Evolutionary conservation across 768 basidiomycete genomes (phyloP), one percentile per base, ranked within the genome.

Genomic region (Scleroderma citrinum): DNA sequence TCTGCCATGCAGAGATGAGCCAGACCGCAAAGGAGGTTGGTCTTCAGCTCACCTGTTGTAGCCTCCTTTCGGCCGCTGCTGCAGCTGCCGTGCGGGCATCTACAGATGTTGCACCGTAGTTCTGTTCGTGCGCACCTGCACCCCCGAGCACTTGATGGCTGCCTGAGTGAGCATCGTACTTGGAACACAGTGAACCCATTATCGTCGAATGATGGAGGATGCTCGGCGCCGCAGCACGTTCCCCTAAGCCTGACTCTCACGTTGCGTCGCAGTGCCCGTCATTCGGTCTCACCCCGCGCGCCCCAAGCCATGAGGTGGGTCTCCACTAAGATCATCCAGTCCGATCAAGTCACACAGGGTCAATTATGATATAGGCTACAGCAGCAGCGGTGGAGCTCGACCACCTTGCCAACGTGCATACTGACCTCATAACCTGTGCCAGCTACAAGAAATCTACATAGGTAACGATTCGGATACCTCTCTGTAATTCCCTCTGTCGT

Each of bases 121-220:
- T 51, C 26, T 40, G 59, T 40, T 26, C 50, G 45, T 8, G 67
- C 49, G 68, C 58, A 48, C 66, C 48, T 48, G 71, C 67, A 14
- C 26, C 26, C 26, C 73, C 70, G 46, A 81, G 68, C 19, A 82
- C 72, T 14, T 80, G 78, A 43, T 77, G 76, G 46, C 76, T 67
- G 51, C 56, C 60, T 4, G 74, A 69, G 49, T 76, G 68, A 34
- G 60, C 55, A 43, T 64, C 64, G 29, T 70, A 60, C 62, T 77
- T 81, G 26, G 81, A 82, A 59, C 80, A 82, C 39, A 80, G 66
- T 52, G 76, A 78, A 53, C 80, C 81, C 81, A 83, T 81, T 20
- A 35, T 35, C 3, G 34, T 14, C 12, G 12, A 12, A n/a, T 14
- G 34, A 12, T 35, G 5, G 34, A 13, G 12, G 5, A 13, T 5